Conservation (phyloP, 1,139 yeast species). For the Candida tetrigidarum region DNA sequence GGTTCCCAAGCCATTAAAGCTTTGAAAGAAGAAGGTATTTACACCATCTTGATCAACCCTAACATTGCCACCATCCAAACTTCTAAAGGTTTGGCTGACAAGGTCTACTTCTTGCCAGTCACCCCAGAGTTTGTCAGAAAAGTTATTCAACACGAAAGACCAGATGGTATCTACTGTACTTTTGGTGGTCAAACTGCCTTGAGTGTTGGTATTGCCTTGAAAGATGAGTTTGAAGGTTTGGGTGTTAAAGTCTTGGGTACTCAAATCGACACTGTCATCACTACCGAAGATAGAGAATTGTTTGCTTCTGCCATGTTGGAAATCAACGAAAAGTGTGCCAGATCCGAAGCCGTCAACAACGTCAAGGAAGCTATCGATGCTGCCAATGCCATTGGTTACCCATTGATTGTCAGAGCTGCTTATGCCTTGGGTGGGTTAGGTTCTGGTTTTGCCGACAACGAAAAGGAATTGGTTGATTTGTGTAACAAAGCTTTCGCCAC, state of each 20-base stretch:
- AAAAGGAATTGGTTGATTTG: constrained; percentile 57
- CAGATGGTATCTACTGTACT: constrained; percentile 93
- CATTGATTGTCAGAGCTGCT: constrained; percentile 97
- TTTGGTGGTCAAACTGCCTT: constrained; percentile 99
- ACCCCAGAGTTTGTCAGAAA: constrained; percentile 95
- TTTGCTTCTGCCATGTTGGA: constrained; percentile 95
- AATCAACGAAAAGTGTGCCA: constrained; percentile 94
- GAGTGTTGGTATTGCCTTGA: constrained; percentile 93
- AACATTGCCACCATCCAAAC: constrained; percentile 98
- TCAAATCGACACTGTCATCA: constrained; percentile 91
- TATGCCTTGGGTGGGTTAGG: constrained; percentile 98
- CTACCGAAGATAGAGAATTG: constrained; percentile 96
- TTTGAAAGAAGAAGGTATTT: constrained; percentile 83
- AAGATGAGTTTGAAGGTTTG: constrained; percentile 92
- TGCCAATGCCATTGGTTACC: constrained; percentile 87
- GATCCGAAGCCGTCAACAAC: constrained; percentile 91
- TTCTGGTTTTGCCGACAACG: constrained; percentile 92
- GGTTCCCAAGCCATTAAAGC: constrained; percentile 99
- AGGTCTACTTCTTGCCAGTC: constrained; percentile 92
- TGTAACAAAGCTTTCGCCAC: constrained; percentile 66
- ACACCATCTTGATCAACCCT: constrained; percentile 90
- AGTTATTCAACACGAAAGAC: constrained; percentile 93
- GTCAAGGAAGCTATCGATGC: constrained; percentile 93
- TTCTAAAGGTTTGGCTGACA: constrained; percentile 94
- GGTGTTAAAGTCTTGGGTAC: constrained; percentile 96